These are phyloP conservation scores for Asterophora lycoperdoides DNA, from an alignment of 768 basidiomycete genomes.

Conservation along the genomic window DNA sequence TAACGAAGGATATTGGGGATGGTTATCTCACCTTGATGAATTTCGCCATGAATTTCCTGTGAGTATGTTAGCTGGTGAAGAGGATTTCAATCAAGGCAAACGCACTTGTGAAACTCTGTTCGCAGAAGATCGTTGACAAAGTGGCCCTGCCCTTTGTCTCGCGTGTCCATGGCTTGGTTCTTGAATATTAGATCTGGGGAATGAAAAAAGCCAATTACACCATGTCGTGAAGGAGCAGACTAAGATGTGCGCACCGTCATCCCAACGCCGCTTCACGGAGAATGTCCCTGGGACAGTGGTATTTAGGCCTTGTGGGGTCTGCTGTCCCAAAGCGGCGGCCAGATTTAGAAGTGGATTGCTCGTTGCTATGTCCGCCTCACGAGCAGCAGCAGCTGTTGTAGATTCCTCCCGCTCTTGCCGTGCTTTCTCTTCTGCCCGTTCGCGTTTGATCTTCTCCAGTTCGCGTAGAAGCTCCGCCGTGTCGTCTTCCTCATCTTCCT, in stretches of 20 bases:
- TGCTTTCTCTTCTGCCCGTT: conserved; percentile 90
- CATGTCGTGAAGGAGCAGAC: neutral
- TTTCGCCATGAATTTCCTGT: conserved; percentile 87
- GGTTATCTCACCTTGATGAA: conserved; percentile 68
- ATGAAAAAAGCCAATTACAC: conserved; percentile 7
- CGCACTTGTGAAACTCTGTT: conserved; percentile 91
- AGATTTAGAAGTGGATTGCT: conserved; percentile 88
- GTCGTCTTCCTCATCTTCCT: conserved; percentile 77
- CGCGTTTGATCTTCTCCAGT: conserved; percentile 97
- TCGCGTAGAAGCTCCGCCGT: conserved; percentile 93
- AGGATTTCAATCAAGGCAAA: conserved; percentile 13
- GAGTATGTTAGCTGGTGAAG: conserved; percentile 3
- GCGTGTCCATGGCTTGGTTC: conserved; percentile 81
- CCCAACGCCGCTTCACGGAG: conserved; percentile 91
- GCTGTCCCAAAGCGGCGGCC: conserved; percentile 82
- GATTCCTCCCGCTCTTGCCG: conserved; percentile 75
- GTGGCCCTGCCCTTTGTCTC: conserved; percentile 61
- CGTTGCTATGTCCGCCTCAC: conserved; percentile 82
- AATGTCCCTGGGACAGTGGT: conserved; percentile 80
- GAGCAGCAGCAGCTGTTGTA: conserved; percentile 50
- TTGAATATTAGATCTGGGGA: conserved; percentile 91
- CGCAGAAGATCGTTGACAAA: conserved; percentile 96
- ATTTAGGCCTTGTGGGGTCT: conserved; percentile 58
- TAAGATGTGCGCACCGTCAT: conserved; percentile 63
- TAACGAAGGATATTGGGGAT: neutral